Evolutionary conservation across 306 rosid genomes (phyloP).

Genomic region (Citrullus amarus): DNA sequence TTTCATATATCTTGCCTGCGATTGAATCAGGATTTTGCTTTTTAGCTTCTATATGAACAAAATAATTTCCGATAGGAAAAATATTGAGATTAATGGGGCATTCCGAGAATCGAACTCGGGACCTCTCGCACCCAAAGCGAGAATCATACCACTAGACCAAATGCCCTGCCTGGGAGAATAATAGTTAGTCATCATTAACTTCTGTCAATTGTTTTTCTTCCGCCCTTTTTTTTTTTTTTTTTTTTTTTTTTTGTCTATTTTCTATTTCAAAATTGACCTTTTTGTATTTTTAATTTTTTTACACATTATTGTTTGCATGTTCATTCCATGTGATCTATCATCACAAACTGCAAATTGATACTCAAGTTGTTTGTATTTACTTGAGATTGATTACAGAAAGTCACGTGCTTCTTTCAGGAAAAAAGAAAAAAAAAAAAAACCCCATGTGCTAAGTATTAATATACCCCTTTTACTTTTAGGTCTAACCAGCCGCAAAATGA

Average conservation of each 20-base stretch:
- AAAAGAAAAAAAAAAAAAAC: too few species aligned
- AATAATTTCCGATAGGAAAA: too few species aligned
- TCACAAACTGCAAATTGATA: neutral
- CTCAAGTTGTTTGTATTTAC: neutral
- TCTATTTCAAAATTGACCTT: neutral
- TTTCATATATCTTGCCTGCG: neutral
- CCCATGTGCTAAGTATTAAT: neutral
- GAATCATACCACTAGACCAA: slow-evolving; percentile 12
- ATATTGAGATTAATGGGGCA: neutral
- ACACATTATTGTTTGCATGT: neutral
- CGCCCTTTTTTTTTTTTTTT: too few species aligned
- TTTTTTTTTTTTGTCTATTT: neutral
- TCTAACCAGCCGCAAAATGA: neutral
- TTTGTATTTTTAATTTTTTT: neutral
- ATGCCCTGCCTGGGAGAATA: neutral
- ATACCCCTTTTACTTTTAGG: neutral
- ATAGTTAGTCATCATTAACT: too few species aligned
- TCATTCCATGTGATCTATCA: neutral
- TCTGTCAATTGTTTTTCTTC: neutral
- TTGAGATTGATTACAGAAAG: neutral
- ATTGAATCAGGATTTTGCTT: too few species aligned
- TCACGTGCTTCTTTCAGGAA: neutral
- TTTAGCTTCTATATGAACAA: too few species aligned
- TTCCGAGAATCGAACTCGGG: neutral
- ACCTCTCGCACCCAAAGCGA: slow-evolving; percentile 14